Evolutionary conservation across 106 monocot genomes (phyloP).

Genomic region (Dendrobium officinale): DNA sequence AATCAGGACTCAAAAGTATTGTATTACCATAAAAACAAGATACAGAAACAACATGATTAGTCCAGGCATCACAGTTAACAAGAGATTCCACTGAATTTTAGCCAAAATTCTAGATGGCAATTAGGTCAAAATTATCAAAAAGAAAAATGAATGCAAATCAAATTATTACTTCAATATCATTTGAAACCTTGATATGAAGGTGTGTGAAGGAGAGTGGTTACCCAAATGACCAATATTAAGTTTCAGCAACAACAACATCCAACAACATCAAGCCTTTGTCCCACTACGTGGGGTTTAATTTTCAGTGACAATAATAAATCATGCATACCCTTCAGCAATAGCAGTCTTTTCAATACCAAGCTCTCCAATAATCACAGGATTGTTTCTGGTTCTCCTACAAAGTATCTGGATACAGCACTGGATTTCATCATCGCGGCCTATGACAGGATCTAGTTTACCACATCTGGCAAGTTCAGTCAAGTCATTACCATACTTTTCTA

Average conservation of each 20-base stretch:
- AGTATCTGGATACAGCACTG: slow-evolving; percentile 84
- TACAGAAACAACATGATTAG: neutral
- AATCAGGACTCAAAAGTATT: neutral
- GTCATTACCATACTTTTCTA: slow-evolving; percentile 90
- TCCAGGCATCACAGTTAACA: neutral
- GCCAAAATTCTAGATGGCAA: neutral
- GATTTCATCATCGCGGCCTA: slow-evolving; percentile 95
- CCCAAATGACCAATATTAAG: neutral
- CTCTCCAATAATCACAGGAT: neutral
- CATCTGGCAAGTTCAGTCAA: slow-evolving; percentile 79
- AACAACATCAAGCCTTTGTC: too few relatives aligned
- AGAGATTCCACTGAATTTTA: neutral
- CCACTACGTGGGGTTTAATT: too few relatives aligned
- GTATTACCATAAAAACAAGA: neutral
- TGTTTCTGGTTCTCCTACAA: slow-evolving; percentile 79
- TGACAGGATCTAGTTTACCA: slow-evolving; percentile 92
- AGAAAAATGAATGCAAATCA: neutral
- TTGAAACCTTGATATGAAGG: neutral
- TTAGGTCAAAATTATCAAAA: neutral
- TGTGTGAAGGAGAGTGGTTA: neutral
- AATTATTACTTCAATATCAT: neutral
- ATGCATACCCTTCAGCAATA: too few relatives aligned
- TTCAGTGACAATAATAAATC: neutral
- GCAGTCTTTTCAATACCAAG: too few relatives aligned
- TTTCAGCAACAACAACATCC: too few relatives aligned